Conservation (phyloP, 805 yeast species). For the Saccharomyces mikatae region DNA sequence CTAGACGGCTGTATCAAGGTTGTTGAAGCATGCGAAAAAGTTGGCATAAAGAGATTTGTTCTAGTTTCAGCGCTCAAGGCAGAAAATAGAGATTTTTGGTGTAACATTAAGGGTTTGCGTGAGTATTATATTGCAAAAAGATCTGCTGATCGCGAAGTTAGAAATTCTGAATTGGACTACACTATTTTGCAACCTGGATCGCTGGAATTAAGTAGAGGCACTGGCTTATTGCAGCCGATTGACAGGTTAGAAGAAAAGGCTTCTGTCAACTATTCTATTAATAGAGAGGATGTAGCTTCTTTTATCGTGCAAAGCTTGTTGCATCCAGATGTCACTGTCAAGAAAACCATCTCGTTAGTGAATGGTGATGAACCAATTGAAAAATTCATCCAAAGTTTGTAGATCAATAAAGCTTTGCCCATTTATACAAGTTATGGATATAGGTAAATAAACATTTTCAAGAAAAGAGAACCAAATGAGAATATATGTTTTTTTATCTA, state of each 20-base stretch:
- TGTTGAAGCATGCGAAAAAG: conserved; percentile 44
- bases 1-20: conserved; percentile 53
- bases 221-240: conserved; percentile 35
- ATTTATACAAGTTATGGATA: neutral
- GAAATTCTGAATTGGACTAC: conserved; percentile 38
- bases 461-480: neutral
- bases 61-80: conserved; percentile 52
- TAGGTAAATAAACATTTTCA: neutral
- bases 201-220: conserved; percentile 33
- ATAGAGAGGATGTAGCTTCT: conserved; percentile 51
- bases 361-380: conserved; percentile 34
- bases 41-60: conserved; percentile 38
- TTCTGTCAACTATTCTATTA: conserved; percentile 25
- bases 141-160: conserved; percentile 46
- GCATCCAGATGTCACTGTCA: conserved; percentile 32
- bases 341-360: conserved; percentile 38
- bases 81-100: conserved; percentile 41
- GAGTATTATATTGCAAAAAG: conserved; percentile 54
- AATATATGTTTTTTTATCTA: neutral
- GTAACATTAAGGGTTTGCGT: conserved; percentile 31
- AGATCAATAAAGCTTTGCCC: neutral
- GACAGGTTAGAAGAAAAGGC: conserved; percentile 13
- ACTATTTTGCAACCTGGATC: conserved; percentile 51
- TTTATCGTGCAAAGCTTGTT: conserved; percentile 35
- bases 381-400: conserved; percentile 10